Evolutionary conservation across 139 green algal species (phyloP).

Genomic region (Tetraselmis striata): DNA sequence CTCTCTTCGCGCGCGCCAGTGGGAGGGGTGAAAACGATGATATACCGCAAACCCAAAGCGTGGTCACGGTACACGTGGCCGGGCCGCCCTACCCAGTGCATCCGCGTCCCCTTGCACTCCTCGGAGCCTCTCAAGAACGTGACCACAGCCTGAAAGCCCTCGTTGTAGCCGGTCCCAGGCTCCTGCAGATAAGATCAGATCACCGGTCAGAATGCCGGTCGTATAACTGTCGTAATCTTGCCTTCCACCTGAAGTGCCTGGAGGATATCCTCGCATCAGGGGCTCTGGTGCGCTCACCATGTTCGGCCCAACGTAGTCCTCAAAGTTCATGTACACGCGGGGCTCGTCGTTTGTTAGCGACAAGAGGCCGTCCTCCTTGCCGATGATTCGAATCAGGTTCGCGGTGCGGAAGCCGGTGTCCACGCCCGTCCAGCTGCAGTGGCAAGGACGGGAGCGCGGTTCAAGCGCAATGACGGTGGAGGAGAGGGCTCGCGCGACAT

Average conservation of each 20-base stretch:
- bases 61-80: not conserved
- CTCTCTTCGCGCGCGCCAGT: no score
- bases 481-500: no score
- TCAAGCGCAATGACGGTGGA: no score
- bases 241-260: no score
- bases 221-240: no score
- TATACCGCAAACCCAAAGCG: no score
- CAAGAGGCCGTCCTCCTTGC: slow-evolving; percentile 54
- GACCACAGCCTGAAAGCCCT: slow-evolving; percentile 17
- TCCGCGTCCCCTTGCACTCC: slow-evolving; percentile 6
- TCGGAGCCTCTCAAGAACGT: not conserved
- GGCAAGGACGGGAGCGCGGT: no score
- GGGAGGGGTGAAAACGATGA: not conserved
- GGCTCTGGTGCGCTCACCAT: not conserved
- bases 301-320: slow-evolving; percentile 45
- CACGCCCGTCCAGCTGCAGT: slow-evolving; percentile 7
- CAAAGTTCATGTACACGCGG: slow-evolving; percentile 74
- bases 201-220: no score
- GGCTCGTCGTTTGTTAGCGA: slow-evolving; percentile 41
- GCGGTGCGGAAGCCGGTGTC: slow-evolving; percentile 28
- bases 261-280: no score
- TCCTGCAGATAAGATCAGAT: not conserved
- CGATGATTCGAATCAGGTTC: slow-evolving; percentile 44
- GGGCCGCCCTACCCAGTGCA: not conserved
- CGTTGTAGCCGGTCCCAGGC: slow-evolving; percentile 3